Evolutionary conservation across 306 rosid genomes (phyloP), one percentile per base, ranked within the genome.

Genomic region (Rosa lucieae): DNA sequence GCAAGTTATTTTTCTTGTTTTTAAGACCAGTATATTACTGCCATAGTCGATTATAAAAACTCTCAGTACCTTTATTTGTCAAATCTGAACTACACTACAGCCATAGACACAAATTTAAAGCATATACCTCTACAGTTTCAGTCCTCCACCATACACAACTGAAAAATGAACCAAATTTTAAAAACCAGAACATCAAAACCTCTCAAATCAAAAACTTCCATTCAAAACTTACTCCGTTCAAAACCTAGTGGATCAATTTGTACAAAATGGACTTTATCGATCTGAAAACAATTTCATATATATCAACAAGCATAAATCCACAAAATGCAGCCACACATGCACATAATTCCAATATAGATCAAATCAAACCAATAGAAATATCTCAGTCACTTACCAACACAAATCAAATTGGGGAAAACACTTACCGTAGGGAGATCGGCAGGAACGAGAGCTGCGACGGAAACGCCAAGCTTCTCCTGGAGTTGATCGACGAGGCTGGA

Each of bases 281-380:
- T 26, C 3, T 32, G 35, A 32, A 32, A 32, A 32, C 35, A 32
- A 32, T 32, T 32, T 42, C 29, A 67, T 23, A 26, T 4, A 42
- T 21, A 52, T 8, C 10, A 51, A 66, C 62, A n/a, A 20, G 49
- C 40, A 9, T 3, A 58, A 68, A 78, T 15, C 44, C 40, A 51
- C 48, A 55, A 69, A 75, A 72, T 52, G 43, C 40, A 46, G 48
- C 21, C 8, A 26, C 40, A 14, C 35, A 53, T 1, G 67, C 48
- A 5, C n/a, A 14, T 0, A 58, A n/a, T 56, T 40, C 3, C 40
- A 10, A 55, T 23, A n/a, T 0, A 40, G 10, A 59, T 43, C 77
- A 74, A 65, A 80, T 52, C 53, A 42, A 77, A 15, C 53, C 81
- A 83, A 14, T 58, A 80, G 59, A 83, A 48, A 72, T 32, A 67